Evolutionary conservation across 192 early-diverging fungal genomes (phyloP), one percentile per base, ranked within the genome.

Genomic region (Rhizophagus sp.): DNA sequence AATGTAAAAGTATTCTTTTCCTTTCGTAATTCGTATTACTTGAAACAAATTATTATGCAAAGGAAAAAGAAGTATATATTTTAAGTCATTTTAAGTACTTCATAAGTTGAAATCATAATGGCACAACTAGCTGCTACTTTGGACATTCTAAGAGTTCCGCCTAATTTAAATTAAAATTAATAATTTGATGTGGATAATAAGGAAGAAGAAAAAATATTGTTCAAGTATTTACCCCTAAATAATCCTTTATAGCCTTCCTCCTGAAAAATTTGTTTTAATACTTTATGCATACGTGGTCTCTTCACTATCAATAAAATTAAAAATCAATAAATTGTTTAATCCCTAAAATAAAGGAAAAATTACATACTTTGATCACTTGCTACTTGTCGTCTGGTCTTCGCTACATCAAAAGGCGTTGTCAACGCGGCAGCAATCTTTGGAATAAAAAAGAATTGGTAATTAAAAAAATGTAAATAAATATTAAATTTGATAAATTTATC

Each of bases 381-480:
- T 62, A 96, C 91, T 83, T 99, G 97, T 36, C 95, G 89, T 36
- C 92, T 84, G 0, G 97, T 98, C 80, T 99, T 99, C 77, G 95
- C 93, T 6, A 99, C 95, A 87, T 99, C 97, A 88, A 99, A 97
- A 24, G 97, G 97, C 4, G 92, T 96, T 6, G 97, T 99, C 27
- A 95, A 27, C 2, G 90, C 85, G 8, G 97, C 96, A 11, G 97
- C 95, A 79, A 94, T 64, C 91, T 93, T 82, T 25, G 22, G 17
- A 57, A 47, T 39, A 34, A 10, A 13, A 75, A 39, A 30, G 12
- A 75, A 15, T 5, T n/a, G 41, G 39, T 61, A 36, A 10, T 36
- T 44, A 30, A 63, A 36, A n/a, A 49, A 17, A 15, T 34, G 36
- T 11, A 12, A 41, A n/a, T 61, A 41, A 39, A 81, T 44, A 3